Percentiles rank a stretch among this genome's conserved stretches.
Conservation (phyloP, 1,284 basidiomycete species). For the Vanrija humicola region DNA sequence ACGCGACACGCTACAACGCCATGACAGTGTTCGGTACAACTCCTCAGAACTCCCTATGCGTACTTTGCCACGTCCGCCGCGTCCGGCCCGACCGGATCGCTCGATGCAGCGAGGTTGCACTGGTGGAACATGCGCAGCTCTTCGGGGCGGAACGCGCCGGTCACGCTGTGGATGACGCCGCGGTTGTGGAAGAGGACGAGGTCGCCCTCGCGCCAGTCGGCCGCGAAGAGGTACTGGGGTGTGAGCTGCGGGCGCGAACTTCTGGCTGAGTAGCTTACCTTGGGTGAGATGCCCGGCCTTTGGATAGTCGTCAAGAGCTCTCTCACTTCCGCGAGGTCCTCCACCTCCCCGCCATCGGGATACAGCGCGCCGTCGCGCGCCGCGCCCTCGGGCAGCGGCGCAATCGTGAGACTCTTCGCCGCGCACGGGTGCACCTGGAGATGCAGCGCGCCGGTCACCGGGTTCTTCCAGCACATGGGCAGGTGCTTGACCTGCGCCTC, state of each 20-base stretch:
- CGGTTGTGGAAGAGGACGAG: slow-evolving; percentile 70
- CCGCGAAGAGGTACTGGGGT: slow-evolving; percentile 42
- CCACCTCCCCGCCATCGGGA: slow-evolving; percentile 69
- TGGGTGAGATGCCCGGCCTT: slow-evolving; percentile 70
- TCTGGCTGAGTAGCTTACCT: slow-evolving; percentile 24
- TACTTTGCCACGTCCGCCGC: slow-evolving; percentile 61
- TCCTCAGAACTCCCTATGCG: slow-evolving; percentile 48
- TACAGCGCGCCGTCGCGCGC: slow-evolving; percentile 52
- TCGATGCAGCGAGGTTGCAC: slow-evolving; percentile 73
- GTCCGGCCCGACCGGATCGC: slow-evolving; percentile 63
- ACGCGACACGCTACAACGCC: too few relatives aligned
- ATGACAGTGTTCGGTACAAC: background rate
- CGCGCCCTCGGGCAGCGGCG: slow-evolving; percentile 61
- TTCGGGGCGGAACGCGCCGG: slow-evolving; percentile 65
- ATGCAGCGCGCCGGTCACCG: slow-evolving; percentile 66
- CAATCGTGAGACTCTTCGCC: slow-evolving; percentile 57
- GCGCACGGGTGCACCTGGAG: slow-evolving; percentile 74
- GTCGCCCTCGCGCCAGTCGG: slow-evolving; percentile 62
- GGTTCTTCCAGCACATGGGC: slow-evolving; percentile 79
- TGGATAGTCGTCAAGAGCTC: slow-evolving; percentile 72
- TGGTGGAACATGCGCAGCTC: slow-evolving; percentile 74
- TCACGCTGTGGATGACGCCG: slow-evolving; percentile 70
- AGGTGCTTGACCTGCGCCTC: slow-evolving; percentile 66
- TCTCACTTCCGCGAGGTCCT: slow-evolving; percentile 65
- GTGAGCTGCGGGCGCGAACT: too few relatives aligned